Base-by-base conservation (phyloP, 305 asterid genomes). In the Solanum aculeatissimum region DNA sequence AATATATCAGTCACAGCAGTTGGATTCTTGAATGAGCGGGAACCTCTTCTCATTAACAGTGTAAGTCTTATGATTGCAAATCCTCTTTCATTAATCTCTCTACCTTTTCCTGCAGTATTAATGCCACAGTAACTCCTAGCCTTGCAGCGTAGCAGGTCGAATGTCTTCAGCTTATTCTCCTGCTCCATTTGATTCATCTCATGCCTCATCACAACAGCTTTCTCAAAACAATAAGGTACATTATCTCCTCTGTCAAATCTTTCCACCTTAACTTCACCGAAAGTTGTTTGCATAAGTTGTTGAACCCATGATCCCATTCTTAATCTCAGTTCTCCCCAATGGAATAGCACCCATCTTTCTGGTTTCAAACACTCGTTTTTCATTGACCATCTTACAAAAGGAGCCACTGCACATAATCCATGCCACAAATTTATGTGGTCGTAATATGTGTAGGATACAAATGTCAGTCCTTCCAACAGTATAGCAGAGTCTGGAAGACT, bases 121-220 rank as follows among this genome's bases (percentile, higher is more conserved):
- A 89, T 80, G 9, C 87, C 87, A 83, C 95, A 93, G 53, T 82
- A 88, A 71, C 72, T 86, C 85, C 95, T 88, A 27, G 93, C 90
- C 82, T 85, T 88, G 78, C 97, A 93, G 54, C 95, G 87, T 83
- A 91, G 83, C 84, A 87, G 83, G 80, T 93, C 92, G 80, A 87
- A 92, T 0, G 58, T 85, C 87, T 89, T 87, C 89, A 88, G 84
- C 66, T 90, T 86, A 85, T 88, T 92, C 80, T 83, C 92, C 65
- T 43, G 40, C 1, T 90, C 88, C 92, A 91, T 89, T 38, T 85
- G 87, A 6, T 93, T 92, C 9, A 88, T 87, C 35, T 92, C 92
- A 77, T 91, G 93, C 87, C 94, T 92, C 93, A 90, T 88, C 47
- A 93, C 93, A 78, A 91, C 83, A 1, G 93, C 93, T 91, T 88